Conservation (phyloP, 2,329 filamentous ascomycete genomes). For the Geosmithia flava region DNA sequence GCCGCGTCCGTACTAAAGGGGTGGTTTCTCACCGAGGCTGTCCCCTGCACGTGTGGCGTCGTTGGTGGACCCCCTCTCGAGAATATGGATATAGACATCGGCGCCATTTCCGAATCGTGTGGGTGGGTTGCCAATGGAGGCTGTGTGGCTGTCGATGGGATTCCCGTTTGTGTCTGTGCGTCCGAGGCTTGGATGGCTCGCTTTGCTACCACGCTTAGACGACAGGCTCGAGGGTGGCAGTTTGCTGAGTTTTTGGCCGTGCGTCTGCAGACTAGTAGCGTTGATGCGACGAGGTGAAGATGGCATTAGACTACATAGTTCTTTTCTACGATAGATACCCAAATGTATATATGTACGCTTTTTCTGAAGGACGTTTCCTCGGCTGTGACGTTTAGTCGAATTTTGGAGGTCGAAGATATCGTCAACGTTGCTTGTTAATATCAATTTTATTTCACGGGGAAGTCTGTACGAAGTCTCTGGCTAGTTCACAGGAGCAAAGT, state of each 20-base stretch:
- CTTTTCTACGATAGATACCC: no score
- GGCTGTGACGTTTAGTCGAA: no score
- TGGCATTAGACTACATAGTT: no score
- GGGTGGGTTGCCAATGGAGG: constrained; percentile 13
- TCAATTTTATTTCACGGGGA: no score
- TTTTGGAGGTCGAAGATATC: no score
- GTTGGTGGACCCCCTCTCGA: constrained; percentile 3
- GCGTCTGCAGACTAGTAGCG: background rate
- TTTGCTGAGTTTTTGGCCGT: background rate
- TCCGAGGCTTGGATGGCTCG: constrained; percentile 11
- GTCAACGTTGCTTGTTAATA: no score
- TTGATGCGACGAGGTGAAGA: background rate
- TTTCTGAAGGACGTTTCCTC: no score
- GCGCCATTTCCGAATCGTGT: constrained; percentile 8
- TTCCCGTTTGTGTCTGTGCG: constrained; percentile 17
- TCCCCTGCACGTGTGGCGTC: constrained; percentile 14
- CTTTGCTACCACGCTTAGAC: constrained; percentile 8
- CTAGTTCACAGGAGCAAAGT: no score
- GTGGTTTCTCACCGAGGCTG: constrained; percentile 16
- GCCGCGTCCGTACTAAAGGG: constrained; percentile 21
- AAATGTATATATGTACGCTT: no score
- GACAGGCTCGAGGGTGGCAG: constrained; percentile 1
- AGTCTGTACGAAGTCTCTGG: no score
- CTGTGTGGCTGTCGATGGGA: constrained; percentile 12
- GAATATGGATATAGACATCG: constrained; percentile 8